Evolutionary conservation across 768 basidiomycete genomes (phyloP), one percentile per base, ranked within the genome.

Genomic region (Erythrobasidium yunnanense): DNA sequence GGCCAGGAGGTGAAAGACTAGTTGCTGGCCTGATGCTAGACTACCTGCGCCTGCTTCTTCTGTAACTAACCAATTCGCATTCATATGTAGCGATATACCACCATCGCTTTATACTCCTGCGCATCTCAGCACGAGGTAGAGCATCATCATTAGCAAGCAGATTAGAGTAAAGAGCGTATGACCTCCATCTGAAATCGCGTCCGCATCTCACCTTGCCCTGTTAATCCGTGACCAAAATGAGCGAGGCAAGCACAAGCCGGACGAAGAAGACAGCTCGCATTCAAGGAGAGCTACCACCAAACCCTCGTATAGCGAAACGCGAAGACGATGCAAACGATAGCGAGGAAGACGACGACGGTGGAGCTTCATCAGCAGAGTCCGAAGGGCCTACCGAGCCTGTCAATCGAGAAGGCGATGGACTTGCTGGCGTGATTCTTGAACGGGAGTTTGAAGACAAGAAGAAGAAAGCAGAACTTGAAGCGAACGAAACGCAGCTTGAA

Each of bases 361-460:
- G 20, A 18, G 13, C 30, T 13, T 30, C 46, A n/a, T 46, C 32
- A 20, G 46, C 60, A 30, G 60, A 63, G 45, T 63, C 49, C 33
- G 60, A 50, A 20, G 45, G 30, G 15, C 27, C n/a, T 18, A 46
- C 56, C 34, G 49, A 51, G 22, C 49, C 49, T 25, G 35, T 63
- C 49, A 63, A 63, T 20, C 20, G 47, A 2, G 60, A 51, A 51
- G 60, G 60, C 7, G 35, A 35, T 38, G 30, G 29, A 35, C 46
- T 50, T 23, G 60, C 45, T 42, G 47, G 30, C 38, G 18, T 46
- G 34, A 47, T 23, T 35, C 32, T 27, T 49, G 60, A 63, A 34
- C 42, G 60, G 17, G 46, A 46, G 11, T 63, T 63, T 33, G 47
- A 63, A 23, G 60, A 63, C 27, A 51, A 63, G 60, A 49, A 63